Evolutionary conservation across 2,329 filamentous ascomycete genomes (phyloP).

Genomic region (Stromatinia cepivora): DNA sequence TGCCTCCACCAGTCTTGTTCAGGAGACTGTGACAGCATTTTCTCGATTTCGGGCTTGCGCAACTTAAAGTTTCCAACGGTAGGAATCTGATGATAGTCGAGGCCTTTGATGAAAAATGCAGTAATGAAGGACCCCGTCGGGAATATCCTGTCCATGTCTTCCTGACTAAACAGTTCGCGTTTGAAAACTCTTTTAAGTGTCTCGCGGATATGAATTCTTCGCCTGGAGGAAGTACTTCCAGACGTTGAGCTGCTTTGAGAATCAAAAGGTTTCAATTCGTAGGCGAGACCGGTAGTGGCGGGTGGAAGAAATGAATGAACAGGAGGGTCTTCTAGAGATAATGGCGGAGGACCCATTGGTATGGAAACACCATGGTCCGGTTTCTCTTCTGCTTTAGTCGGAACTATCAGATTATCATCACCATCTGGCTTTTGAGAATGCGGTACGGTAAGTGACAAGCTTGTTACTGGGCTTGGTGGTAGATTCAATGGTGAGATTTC

Average conservation of each 20-base stretch:
- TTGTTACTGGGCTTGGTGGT: too few relatives aligned
- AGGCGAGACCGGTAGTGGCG: too few relatives aligned
- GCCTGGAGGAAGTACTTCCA: neutral
- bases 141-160: slow-evolving; percentile 1
- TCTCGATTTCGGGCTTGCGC: neutral
- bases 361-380: too few relatives aligned
- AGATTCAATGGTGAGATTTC: too few relatives aligned
- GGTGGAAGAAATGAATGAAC: too few relatives aligned
- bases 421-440: too few relatives aligned
- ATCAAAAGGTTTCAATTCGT: neutral
- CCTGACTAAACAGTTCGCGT: neutral
- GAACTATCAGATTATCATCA: too few relatives aligned
- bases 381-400: too few relatives aligned
- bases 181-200: neutral
- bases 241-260: neutral
- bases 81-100: neutral
- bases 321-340: too few relatives aligned
- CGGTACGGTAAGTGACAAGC: too few relatives aligned
- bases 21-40: neutral
- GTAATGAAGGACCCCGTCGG: neutral
- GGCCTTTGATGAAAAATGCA: neutral
- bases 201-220: neutral
- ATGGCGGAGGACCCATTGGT: too few relatives aligned
- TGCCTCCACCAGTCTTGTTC: slow-evolving; percentile 7
- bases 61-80: neutral